A percentile compares a stretch with the other conserved stretches of the same genome.
phyloP scores from a whole-genome alignment of 129 eudicot species.

The Tagetes patula region DNA sequence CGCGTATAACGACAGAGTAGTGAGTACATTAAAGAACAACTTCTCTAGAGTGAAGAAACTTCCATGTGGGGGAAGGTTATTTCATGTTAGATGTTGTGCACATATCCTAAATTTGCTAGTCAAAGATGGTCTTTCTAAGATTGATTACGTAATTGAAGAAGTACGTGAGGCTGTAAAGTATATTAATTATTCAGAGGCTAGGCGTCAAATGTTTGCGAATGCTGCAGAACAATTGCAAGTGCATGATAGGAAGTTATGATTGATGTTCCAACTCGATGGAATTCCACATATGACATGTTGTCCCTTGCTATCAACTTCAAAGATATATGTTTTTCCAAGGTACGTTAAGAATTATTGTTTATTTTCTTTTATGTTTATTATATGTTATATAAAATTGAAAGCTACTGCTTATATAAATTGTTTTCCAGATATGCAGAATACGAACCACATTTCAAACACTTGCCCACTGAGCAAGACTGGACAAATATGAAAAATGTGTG shows the following conservation, averaged over 20 bases:
- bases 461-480: not conserved
- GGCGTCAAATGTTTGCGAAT: not conserved
- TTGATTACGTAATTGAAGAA: not conserved
- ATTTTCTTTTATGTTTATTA: not conserved
- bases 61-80: conserved; percentile 8
- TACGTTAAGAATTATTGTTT: no score
- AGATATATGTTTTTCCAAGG: no score
- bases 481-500: not conserved
- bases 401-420: no score
- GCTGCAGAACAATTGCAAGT: not conserved
- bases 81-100: conserved; percentile 12
- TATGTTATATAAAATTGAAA: not conserved
- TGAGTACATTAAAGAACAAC: not conserved
- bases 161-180: conserved; percentile 16
- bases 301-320: no score
- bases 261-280: not conserved
- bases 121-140: conserved; percentile 20
- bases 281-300: no score
- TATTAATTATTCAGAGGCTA: conserved; percentile 1
- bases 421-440: conserved; percentile 10
- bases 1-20: not conserved
- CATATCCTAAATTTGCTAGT: conserved; percentile 4
- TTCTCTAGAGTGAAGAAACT: conserved; percentile 4
- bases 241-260: not conserved
- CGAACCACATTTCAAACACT: not conserved